Evolutionary conservation across 352 stramenopile species (phyloP).

Genomic region (Phytopythium kandeliae): DNA sequence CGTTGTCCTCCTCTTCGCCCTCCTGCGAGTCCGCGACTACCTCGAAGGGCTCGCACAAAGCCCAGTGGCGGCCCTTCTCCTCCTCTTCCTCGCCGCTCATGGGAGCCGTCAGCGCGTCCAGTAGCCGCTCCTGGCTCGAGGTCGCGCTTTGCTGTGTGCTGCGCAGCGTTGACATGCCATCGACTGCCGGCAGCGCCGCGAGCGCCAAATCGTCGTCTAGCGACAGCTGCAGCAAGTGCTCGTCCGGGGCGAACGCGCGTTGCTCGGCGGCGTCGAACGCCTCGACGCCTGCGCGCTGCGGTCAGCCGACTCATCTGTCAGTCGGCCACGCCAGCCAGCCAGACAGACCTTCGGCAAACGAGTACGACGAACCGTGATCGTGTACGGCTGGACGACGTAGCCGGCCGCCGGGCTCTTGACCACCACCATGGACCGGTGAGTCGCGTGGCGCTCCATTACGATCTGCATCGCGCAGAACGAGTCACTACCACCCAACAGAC

Average conservation of each 20-base stretch:
- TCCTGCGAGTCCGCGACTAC: constrained; percentile 56
- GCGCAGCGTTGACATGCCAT: constrained; percentile 36
- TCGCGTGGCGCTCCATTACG: constrained; percentile 50
- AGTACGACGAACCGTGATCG: constrained; percentile 34
- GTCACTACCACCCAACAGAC: neutral
- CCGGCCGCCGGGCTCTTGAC: constrained; percentile 56
- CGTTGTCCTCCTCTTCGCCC: constrained; percentile 23
- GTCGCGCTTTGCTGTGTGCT: constrained; percentile 56
- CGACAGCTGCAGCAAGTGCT: constrained; percentile 25
- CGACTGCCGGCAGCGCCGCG: constrained; percentile 27
- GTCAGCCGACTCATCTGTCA: neutral
- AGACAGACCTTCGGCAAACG: too few species aligned
- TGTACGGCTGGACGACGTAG: constrained; percentile 58
- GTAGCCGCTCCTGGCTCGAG: constrained; percentile 14
- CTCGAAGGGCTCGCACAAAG: constrained; percentile 29
- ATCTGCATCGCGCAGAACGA: constrained; percentile 19
- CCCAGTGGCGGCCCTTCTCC: constrained; percentile 8
- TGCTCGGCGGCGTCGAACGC: constrained; percentile 14
- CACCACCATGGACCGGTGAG: constrained; percentile 46
- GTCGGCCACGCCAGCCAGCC: too few species aligned
- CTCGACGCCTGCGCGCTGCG: constrained; percentile 1
- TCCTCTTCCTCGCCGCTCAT: constrained; percentile 7
- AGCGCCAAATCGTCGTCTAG: constrained; percentile 28
- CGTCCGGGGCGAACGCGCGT: constrained; percentile 44
- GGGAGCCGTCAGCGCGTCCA: constrained; percentile 13